phyloP scores from a whole-genome alignment of 257 asterid species.

The Salvia miltiorrhiza region DNA sequence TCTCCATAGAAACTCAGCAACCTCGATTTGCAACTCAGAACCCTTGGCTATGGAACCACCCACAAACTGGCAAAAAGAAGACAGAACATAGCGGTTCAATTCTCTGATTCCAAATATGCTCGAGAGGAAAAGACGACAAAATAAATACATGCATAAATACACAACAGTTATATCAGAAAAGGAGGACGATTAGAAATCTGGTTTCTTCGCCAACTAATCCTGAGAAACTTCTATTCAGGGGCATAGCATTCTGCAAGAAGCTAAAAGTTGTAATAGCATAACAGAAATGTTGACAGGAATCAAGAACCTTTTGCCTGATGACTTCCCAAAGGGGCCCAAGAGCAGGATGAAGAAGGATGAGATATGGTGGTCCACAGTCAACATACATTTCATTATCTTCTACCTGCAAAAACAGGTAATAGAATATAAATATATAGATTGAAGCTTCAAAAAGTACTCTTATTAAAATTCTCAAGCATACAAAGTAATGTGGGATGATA shows the following conservation, averaged over 20 bases:
- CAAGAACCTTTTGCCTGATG: constrained; percentile 76
- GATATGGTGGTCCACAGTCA: constrained; percentile 90
- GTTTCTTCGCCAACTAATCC: constrained; percentile 16
- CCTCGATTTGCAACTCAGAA: constrained; percentile 90
- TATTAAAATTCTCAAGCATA: background rate
- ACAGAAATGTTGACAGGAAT: constrained; percentile 5
- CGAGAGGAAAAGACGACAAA: constrained; percentile 12
- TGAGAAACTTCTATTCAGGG: constrained; percentile 13
- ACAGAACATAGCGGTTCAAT: constrained; percentile 14
- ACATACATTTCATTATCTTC: constrained; percentile 68
- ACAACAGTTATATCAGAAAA: background rate
- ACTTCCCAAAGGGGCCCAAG: constrained; percentile 98
- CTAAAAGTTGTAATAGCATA: constrained; percentile 12
- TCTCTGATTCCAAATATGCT: background rate
- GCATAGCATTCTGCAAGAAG: constrained; percentile 12
- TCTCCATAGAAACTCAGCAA: constrained; percentile 88
- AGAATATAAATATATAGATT: constrained; percentile 4
- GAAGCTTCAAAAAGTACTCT: constrained; percentile 4
- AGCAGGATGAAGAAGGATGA: constrained; percentile 96
- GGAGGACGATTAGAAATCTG: too few relatives aligned
- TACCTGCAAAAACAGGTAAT: constrained; percentile 44
- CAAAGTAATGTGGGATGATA: constrained; percentile 15
- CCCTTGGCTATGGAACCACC: constrained; percentile 89
- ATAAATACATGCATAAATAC: background rate
- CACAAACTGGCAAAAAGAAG: constrained; percentile 51